Evolutionary conservation across 1,284 basidiomycete species (phyloP).

Genomic region (Boletus hoseneyae): DNA sequence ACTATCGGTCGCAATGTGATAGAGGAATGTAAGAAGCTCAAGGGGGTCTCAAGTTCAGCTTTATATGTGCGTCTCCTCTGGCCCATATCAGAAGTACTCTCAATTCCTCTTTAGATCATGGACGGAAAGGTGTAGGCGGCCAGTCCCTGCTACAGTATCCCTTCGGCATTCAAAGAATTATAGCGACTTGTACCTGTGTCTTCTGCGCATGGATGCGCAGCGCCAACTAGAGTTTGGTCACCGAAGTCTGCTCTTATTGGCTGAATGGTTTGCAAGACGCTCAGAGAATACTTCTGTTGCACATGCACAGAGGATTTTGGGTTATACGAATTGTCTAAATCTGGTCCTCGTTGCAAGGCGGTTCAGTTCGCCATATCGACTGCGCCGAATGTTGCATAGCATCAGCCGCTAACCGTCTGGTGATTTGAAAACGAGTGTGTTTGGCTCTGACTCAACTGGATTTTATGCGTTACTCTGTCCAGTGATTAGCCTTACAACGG

Average conservation of each 20-base stretch:
- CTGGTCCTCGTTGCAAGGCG: not conserved
- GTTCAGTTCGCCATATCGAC: not conserved
- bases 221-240: not conserved
- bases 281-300: not conserved
- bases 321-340: not conserved
- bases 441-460: not conserved
- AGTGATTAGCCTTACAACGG: not conserved
- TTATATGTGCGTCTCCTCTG: conserved; percentile 19
- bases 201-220: not conserved
- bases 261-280: not conserved
- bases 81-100: not conserved
- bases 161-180: not conserved
- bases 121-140: conserved; percentile 20
- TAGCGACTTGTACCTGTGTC: not conserved
- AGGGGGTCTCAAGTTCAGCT: conserved; percentile 40
- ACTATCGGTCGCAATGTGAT: conserved; percentile 51
- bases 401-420: not conserved
- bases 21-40: conserved; percentile 63
- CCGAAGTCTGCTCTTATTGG: conserved; percentile 1
- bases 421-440: not conserved
- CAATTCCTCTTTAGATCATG: conserved; percentile 16
- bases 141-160: not conserved
- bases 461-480: not conserved
- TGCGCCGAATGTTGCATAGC: not conserved
- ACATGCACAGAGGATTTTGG: not conserved